Percentiles rank a stretch among this genome's conserved stretches.
Evolutionary conservation across 108 stramenopile species (phyloP).

Genomic region (Heterococcus sp.): DNA sequence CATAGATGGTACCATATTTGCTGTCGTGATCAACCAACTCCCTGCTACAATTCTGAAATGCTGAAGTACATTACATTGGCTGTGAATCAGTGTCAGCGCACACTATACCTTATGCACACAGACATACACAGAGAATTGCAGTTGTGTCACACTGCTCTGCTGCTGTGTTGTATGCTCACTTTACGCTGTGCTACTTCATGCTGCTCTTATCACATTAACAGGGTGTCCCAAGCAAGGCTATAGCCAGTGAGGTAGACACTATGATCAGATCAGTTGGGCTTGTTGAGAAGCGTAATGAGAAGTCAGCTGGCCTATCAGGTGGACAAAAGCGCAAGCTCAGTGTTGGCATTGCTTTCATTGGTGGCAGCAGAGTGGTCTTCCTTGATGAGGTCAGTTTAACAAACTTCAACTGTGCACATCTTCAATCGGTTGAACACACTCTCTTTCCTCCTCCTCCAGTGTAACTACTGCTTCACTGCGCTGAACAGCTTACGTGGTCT

Average conservation of each 20-base stretch:
- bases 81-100: not conserved
- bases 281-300: slow-evolving; percentile 52
- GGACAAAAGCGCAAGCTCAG: slow-evolving; percentile 87
- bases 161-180: not conserved
- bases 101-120: not conserved
- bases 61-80: not conserved
- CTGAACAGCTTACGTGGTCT: too few relatives aligned
- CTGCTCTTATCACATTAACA: not conserved
- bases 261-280: slow-evolving; percentile 55
- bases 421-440: too few relatives aligned
- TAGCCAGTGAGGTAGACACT: not conserved
- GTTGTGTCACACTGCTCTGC: not conserved
- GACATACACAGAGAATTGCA: too few relatives aligned
- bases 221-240: too few relatives aligned
- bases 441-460: too few relatives aligned
- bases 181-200: not conserved
- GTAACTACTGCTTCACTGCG: too few relatives aligned
- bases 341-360: slow-evolving; percentile 76
- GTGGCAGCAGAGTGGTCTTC: slow-evolving; percentile 67
- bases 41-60: not conserved
- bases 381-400: slow-evolving; percentile 70
- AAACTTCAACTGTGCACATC: too few relatives aligned
- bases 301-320: slow-evolving; percentile 65
- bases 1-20: not conserved
- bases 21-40: not conserved